phyloP scores from a whole-genome alignment of 75 land plant genomes.

The Selaginella tamariscina region DNA sequence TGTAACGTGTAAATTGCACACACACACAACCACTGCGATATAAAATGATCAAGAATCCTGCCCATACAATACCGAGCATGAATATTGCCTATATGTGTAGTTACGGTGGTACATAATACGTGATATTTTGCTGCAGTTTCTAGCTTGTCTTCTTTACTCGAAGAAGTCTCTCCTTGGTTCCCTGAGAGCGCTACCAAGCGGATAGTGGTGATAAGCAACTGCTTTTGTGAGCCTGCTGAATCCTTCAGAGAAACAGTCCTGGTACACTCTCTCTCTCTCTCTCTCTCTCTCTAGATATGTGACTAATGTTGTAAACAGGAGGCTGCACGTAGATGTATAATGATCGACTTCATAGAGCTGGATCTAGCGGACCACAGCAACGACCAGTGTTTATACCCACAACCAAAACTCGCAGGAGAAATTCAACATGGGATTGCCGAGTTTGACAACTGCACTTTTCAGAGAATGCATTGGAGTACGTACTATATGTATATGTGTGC shows the following conservation, averaged over 20 bases:
- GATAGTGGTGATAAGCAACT: not conserved
- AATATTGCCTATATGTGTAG: too few relatives aligned
- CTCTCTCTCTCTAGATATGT: not conserved
- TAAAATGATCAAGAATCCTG: too few relatives aligned
- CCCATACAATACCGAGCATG: too few relatives aligned
- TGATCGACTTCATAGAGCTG: not conserved
- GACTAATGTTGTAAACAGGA: not conserved
- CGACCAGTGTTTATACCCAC: not conserved
- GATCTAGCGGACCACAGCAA: not conserved
- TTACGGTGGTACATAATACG: too few relatives aligned
- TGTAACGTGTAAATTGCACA: not conserved
- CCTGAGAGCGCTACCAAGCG: not conserved
- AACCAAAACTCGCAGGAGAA: not conserved
- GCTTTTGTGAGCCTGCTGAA: not conserved
- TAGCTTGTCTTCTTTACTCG: not conserved
- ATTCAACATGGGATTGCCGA: constrained; percentile 26
- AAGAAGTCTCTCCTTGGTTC: not conserved
- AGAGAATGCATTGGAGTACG: constrained; percentile 12
- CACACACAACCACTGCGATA: not conserved
- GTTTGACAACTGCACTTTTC: constrained; percentile 40
- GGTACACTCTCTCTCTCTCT: too few relatives aligned
- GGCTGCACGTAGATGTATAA: not conserved
- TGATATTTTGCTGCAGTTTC: not conserved
- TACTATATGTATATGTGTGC: not conserved
- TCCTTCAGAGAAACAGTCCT: not conserved